A percentile compares a stretch with the other conserved stretches of the same genome.
phyloP scores from a whole-genome alignment of 75 land plant genomes.

The Pseudotsuga menziesii region DNA sequence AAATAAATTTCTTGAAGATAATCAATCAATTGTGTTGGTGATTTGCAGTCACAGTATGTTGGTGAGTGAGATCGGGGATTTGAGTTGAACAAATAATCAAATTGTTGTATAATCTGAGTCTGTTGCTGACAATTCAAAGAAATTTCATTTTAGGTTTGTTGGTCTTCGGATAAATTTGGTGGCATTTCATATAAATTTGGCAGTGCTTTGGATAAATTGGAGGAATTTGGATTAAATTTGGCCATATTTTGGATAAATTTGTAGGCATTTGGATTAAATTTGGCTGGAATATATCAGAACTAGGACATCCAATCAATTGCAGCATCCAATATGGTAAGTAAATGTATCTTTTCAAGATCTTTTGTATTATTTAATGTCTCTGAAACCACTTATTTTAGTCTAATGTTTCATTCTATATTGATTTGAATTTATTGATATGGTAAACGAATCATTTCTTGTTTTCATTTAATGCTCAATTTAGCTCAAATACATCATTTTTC shows the following conservation, averaged over 20 bases:
- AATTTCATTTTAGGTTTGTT: neutral
- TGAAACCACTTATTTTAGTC: neutral
- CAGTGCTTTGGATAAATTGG: neutral
- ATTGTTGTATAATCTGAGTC: neutral
- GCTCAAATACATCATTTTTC: neutral
- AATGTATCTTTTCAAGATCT: neutral
- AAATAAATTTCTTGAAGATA: neutral
- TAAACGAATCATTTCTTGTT: neutral
- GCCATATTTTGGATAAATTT: neutral
- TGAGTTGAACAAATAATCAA: neutral
- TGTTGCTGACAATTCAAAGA: neutral
- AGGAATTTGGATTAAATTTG: neutral
- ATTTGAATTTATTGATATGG: neutral
- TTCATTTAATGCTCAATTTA: neutral
- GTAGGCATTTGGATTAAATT: neutral
- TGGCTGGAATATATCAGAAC: neutral
- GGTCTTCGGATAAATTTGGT: neutral
- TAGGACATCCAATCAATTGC: neutral
- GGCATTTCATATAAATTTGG: neutral
- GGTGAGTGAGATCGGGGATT: neutral
- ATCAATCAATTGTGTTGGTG: no score
- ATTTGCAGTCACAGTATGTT: neutral
- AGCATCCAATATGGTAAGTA: slow-evolving; percentile 4
- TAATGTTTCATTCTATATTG: neutral
- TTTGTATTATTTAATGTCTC: neutral